Evolutionary conservation across 768 basidiomycete genomes (phyloP), one percentile per base, ranked within the genome.

Genomic region (Mycena rosella): DNA sequence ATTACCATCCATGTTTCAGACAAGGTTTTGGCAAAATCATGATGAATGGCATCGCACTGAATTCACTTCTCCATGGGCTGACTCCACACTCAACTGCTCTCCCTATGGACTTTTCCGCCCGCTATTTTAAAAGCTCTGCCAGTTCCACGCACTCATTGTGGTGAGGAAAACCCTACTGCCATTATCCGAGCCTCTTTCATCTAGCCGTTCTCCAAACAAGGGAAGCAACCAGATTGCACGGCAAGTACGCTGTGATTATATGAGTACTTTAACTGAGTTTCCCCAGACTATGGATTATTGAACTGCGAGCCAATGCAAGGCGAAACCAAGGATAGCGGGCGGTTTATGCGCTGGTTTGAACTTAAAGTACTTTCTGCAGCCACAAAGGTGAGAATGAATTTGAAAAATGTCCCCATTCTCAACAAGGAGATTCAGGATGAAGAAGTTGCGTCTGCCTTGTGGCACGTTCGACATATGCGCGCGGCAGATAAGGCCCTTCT

Each of bases 21-120:
- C 73, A 74, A 59, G 76, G 76, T 1, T 69, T 64, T 26, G 70
- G 71, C 1, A 76, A 76, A 57, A 67, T 68, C 22, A 62, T 71
- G 15, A 26, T 75, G 10, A 71, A 74, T 20, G 72, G 60, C 9
- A 61, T 76, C 5, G 71, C 71, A 1, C 45, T 76, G 10, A 72
- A 74, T 48, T 52, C 58, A 13, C 27, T 74, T 13, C 60, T 76
- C 5, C 30, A 69, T 22, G 9, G 51, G 20, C 24, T 44, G 18
- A 42, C 24, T 7, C 15, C 34, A 15, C 8, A 15, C 15, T 15
- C 34, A 7, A 36, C 34, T 36, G 34, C 8, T 7, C 34, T 36
- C 15, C 34, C 34, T 15, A 15, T 15, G 15, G 34, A 36, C 15
- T 36, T 36, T 36, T 36, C 34, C 8, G 34, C 34, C 34, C 34